These are phyloP conservation scores for Sphaerulina vaccinii DNA, from an alignment of 2,329 filamentous ascomycete genomes.

Conservation along the genomic window DNA sequence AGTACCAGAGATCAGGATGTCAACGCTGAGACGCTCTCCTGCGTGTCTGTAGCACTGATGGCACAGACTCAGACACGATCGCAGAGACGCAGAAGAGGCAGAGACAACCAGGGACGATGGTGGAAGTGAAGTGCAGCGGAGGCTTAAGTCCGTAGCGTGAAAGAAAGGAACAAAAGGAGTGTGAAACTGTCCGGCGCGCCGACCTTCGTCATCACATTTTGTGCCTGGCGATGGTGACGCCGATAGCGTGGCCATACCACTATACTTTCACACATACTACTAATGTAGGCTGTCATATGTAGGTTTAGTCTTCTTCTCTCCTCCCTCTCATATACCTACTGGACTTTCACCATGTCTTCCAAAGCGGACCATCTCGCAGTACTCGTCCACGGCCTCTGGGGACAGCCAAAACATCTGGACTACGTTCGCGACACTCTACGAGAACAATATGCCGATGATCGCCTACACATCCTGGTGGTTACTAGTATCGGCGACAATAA, in stretches of 20 bases:
- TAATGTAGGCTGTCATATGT: neutral
- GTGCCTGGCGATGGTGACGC: neutral
- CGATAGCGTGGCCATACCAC: neutral
- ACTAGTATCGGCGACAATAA: constrained; percentile 72
- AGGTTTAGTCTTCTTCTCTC: neutral
- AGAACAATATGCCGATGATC: constrained; percentile 59
- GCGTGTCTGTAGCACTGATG: too few species aligned
- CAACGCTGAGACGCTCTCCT: too few species aligned
- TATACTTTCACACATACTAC: neutral
- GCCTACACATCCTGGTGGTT: constrained; percentile 68
- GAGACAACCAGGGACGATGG: too few species aligned
- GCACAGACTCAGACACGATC: neutral
- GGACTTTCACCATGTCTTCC: constrained; percentile 12
- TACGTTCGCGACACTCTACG: constrained; percentile 66
- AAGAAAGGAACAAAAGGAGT: neutral
- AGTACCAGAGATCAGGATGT: too few species aligned
- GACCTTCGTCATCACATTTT: neutral
- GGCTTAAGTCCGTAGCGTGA: too few species aligned
- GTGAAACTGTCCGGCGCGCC: neutral
- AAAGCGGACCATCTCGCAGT: constrained; percentile 67
- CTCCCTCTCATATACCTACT: constrained; percentile 2
- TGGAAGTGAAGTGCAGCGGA: too few species aligned
- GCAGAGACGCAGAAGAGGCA: too few species aligned
- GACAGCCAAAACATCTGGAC: constrained; percentile 71
- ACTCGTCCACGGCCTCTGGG: constrained; percentile 79